These are phyloP conservation scores for rapeseed (Brassica napus) DNA, from an alignment of 345 rosid genomes.

Conservation along the genomic window DNA sequence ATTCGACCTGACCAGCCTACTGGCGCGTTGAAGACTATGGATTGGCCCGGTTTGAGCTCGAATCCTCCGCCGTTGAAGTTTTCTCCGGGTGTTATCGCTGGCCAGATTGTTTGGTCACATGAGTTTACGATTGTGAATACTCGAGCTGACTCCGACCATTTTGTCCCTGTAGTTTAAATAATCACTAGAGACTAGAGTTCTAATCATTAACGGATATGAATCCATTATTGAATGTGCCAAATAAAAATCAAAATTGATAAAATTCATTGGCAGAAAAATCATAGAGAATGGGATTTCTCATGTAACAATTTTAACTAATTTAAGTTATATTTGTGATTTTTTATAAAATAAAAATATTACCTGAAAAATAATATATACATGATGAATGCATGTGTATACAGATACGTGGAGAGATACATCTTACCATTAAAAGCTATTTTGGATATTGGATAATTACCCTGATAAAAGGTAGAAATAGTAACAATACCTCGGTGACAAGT, in stretches of 20 bases:
- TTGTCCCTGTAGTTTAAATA: slow-evolving; percentile 39
- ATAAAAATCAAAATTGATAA: background rate
- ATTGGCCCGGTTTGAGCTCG: slow-evolving; percentile 57
- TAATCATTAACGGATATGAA: background rate
- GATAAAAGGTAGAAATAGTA: slow-evolving; percentile 41
- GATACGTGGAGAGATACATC: background rate
- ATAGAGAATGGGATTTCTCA: background rate
- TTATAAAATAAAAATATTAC: no score
- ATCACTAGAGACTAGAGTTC: background rate
- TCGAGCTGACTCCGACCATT: slow-evolving; percentile 47
- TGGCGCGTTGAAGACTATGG: slow-evolving; percentile 56
- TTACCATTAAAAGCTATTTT: background rate
- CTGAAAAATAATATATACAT: background rate
- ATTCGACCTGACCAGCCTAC: slow-evolving; percentile 82
- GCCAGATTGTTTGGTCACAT: slow-evolving; percentile 79
- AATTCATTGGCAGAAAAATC: background rate
- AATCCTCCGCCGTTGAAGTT: slow-evolving; percentile 61
- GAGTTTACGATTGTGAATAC: slow-evolving; percentile 67
- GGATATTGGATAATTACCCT: slow-evolving; percentile 41
- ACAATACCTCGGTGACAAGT: slow-evolving; percentile 37
- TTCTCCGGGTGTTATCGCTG: slow-evolving; percentile 65
- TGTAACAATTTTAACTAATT: no score
- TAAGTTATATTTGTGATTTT: background rate
- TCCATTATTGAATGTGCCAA: background rate
- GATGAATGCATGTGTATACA: background rate